Base-by-base conservation (phyloP, 371 early-diverging fungal species). In the Massospora cicadina region DNA sequence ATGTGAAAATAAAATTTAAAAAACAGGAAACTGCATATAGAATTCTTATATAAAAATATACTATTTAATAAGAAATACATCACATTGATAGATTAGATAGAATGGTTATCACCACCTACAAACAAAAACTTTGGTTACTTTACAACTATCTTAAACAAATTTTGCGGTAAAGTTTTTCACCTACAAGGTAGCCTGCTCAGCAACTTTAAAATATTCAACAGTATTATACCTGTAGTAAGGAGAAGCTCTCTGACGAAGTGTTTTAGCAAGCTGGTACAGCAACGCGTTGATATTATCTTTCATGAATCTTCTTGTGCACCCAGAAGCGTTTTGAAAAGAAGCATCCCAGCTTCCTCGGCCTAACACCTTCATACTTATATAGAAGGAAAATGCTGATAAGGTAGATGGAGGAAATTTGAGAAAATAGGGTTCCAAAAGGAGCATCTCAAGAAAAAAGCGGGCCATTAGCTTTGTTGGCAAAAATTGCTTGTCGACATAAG, bases 391-490 rank as follows among this genome's bases (percentile, higher is more conserved):
- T 5, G 12, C 58, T 12, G 58, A 17, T 57, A 57, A n/a, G 26
- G 26, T 17, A 57, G 58, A 57, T 23, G 58, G 58, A 27, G 23
- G n/a, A n/a, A 23, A 57, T n/a, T 57, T 57, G 13, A 57, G 28
- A n/a, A 57, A 57, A 25, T 12, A 25, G n/a, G 17, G 58, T 10
- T 57, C 26, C 12, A 26, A 23, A 23, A 57, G 26, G 7, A 27
- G 17, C 58, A 57, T 57, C 28, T 57, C 58, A 12, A 57, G 23
- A n/a, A 57, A 12, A 57, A 25, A 57, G 28, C 58, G 58, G 28
- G 58, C 28, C 58, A 57, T 57, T 12, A 57, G 58, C 28, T 57
- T 57, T 10, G 58, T 57, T 23, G 23, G 28, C 23, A 25, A 13
- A 57, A 7, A 26, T 12, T n/a, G 12, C 23, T 57, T 26, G 26